Percentiles rank a stretch among this genome's conserved stretches.
Conservation (phyloP, 495 filamentous ascomycete genomes). For the Annulohypoxylon moriforme region DNA sequence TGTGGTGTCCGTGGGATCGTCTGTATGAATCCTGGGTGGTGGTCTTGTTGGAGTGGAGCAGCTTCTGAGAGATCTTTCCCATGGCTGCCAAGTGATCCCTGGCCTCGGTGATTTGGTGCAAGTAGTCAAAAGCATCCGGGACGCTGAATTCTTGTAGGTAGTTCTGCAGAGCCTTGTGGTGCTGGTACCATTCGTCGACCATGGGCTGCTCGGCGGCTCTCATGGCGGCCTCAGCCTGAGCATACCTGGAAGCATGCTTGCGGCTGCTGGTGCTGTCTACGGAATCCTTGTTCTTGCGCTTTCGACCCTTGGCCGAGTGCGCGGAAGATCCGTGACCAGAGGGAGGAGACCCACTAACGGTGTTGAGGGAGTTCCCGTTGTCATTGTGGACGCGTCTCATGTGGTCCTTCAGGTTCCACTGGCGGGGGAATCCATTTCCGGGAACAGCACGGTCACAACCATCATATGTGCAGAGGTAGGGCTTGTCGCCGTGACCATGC, state of each 20-base stretch:
- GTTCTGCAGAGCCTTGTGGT: constrained; percentile 58
- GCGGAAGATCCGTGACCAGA: constrained; percentile 47
- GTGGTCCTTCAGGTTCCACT: constrained; percentile 95
- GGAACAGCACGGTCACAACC: constrained; percentile 83
- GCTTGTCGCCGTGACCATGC: constrained; percentile 92
- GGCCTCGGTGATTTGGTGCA: constrained; percentile 58
- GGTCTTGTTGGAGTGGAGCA: constrained; percentile 46
- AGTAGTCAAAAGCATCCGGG: constrained; percentile 58
- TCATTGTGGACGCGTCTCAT: constrained; percentile 94
- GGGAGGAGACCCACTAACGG: constrained; percentile 50
- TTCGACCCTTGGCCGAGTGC: constrained; percentile 57
- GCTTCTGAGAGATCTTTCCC: constrained; percentile 53
- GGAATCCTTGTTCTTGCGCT: constrained; percentile 62
- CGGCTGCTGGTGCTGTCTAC: constrained; percentile 54
- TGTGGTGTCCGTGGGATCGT: constrained; percentile 47
- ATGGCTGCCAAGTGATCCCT: constrained; percentile 59
- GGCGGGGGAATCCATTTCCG: constrained; percentile 88
- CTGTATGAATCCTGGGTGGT: constrained; percentile 44
- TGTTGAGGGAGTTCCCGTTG: constrained; percentile 56
- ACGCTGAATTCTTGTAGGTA: constrained; percentile 56
- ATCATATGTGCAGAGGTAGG: constrained; percentile 83
- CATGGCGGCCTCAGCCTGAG: constrained; percentile 46
- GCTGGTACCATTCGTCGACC: constrained; percentile 60
- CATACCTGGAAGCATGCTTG: constrained; percentile 54
- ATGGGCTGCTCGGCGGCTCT: constrained; percentile 49